Conservation (phyloP, 2,329 filamentous ascomycete genomes). For the Xylariaceae sp. region DNA sequence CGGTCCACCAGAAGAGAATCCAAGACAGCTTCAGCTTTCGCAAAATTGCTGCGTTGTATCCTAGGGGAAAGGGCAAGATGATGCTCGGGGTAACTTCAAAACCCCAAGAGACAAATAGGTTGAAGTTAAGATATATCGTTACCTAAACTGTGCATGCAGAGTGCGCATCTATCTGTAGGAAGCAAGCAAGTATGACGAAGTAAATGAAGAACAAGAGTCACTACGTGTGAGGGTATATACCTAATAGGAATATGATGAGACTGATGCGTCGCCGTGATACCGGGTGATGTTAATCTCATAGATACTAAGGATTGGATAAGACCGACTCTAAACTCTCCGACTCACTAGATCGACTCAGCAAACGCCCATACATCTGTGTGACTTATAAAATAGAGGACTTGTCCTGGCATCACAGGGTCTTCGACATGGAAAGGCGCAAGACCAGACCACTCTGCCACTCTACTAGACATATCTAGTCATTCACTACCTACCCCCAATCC, state of each 20-base stretch:
- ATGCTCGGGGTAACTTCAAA: neutral
- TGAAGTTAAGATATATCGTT: neutral
- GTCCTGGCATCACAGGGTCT: neutral
- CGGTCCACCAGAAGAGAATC: too few species aligned
- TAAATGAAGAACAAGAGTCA: neutral
- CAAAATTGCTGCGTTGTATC: neutral
- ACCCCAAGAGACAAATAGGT: neutral
- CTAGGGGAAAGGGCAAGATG: neutral
- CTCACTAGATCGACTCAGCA: too few species aligned
- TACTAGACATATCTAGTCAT: slow-evolving; percentile 12
- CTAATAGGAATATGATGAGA: neutral
- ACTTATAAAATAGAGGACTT: neutral
- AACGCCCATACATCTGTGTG: neutral
- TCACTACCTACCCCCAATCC: neutral
- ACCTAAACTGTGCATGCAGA: neutral
- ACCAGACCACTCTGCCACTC: neutral
- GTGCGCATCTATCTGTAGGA: neutral
- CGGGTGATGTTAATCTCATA: neutral
- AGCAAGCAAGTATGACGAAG: neutral
- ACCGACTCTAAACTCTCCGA: neutral
- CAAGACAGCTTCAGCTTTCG: neutral
- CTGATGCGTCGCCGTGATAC: slow-evolving; percentile 6
- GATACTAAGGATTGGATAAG: neutral
- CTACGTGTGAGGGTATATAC: neutral
- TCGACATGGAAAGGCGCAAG: slow-evolving; percentile 4